A percentile compares a stretch with the other conserved stretches of the same genome.
phyloP scores from a whole-genome alignment of 2,329 filamentous ascomycete genomes.

The Pseudocercospora cruenta region DNA sequence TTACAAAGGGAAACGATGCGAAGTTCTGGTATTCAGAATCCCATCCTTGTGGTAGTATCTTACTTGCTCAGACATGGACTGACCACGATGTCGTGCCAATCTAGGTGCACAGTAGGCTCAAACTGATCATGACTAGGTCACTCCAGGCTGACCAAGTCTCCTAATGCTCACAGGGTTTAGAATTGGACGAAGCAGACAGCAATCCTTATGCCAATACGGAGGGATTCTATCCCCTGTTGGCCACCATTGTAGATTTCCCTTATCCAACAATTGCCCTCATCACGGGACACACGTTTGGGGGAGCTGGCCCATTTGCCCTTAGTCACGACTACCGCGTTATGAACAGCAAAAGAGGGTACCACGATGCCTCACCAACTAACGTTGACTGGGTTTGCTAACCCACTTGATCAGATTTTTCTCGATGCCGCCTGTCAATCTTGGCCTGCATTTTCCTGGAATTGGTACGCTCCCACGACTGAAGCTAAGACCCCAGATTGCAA shows the following conservation, averaged over 20 bases:
- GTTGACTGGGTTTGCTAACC: not conserved
- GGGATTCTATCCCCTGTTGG: conserved; percentile 43
- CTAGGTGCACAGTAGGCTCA: conserved; percentile 3
- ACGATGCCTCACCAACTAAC: not conserved
- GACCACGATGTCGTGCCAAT: not conserved
- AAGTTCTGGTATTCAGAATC: conserved; percentile 55
- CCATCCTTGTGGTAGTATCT: not conserved
- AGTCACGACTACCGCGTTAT: conserved; percentile 55
- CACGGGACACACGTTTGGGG: conserved; percentile 56
- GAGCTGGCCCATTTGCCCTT: conserved; percentile 53
- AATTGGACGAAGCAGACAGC: conserved; percentile 40
- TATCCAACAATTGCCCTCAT: conserved; percentile 52
- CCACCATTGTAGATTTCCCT: conserved; percentile 42
- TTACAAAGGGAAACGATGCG: conserved; percentile 56
- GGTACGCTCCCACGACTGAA: conserved; percentile 57
- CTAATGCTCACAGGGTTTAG: conserved; percentile 35
- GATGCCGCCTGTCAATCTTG: conserved; percentile 60
- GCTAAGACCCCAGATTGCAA: conserved; percentile 54
- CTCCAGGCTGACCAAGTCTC: not conserved
- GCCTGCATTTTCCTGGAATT: conserved; percentile 60
- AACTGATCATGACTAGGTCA: not conserved
- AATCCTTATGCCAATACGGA: conserved; percentile 42
- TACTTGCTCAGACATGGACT: not conserved
- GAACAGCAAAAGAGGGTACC: conserved; percentile 48
- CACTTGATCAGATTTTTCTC: conserved; percentile 43